Evolutionary conservation across 192 early-diverging fungal genomes (phyloP).

Genomic region (Umbelopsis isabellina): DNA sequence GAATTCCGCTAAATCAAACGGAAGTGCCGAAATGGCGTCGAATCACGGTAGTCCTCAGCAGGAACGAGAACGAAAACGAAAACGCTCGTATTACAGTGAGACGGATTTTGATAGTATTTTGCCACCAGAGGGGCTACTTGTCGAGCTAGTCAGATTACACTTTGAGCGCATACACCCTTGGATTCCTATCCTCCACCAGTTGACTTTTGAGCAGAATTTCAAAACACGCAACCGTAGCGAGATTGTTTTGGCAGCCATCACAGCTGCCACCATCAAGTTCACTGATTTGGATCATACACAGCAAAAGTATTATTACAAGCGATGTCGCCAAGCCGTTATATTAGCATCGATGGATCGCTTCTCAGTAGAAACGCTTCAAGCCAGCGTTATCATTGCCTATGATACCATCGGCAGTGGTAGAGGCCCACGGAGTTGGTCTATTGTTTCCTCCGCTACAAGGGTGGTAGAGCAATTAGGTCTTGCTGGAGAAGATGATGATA

Average conservation of each 20-base stretch:
- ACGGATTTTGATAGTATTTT: constrained; percentile 3
- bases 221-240: neutral
- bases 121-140: neutral
- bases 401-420: constrained; percentile 22
- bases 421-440: constrained; percentile 23
- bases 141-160: neutral
- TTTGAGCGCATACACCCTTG: constrained; percentile 18
- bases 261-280: constrained; percentile 17
- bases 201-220: neutral
- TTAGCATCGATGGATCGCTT: constrained; percentile 13
- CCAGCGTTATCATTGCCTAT: constrained; percentile 10
- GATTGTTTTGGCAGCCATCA: constrained; percentile 4
- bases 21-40: neutral
- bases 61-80: neutral
- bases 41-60: neutral
- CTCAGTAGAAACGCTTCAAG: constrained; percentile 21
- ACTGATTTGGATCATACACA: neutral
- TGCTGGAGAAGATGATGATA: constrained; percentile 17
- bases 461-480: constrained; percentile 15
- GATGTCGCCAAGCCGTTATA: constrained; percentile 11
- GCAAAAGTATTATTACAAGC: constrained; percentile 8
- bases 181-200: constrained; percentile 19
- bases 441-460: constrained; percentile 16
- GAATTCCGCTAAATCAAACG: neutral
- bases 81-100: constrained; percentile 9